Conservation (phyloP, 1,284 basidiomycete genomes). For the Ganoderma sinense region DNA sequence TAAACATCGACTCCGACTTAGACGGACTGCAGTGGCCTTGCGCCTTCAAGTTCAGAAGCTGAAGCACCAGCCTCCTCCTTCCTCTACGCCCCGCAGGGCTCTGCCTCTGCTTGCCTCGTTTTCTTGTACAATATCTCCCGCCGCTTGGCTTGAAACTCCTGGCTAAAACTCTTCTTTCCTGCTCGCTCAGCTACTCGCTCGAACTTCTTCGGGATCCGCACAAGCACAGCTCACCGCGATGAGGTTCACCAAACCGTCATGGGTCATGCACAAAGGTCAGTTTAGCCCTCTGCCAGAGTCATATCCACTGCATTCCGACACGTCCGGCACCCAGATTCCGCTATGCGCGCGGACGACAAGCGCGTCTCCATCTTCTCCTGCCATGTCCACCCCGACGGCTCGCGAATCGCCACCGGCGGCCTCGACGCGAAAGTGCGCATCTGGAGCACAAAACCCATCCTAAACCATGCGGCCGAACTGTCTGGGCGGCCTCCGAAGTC, state of each 20-base stretch:
- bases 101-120: background rate
- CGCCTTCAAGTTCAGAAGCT: background rate
- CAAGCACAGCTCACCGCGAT: slow-evolving; percentile 43
- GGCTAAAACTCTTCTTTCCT: background rate
- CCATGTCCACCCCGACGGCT: slow-evolving; percentile 95
- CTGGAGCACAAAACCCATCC: slow-evolving; percentile 95
- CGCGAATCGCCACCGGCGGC: slow-evolving; percentile 95
- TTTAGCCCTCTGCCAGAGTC: background rate
- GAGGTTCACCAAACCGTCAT: slow-evolving; percentile 81
- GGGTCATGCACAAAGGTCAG: slow-evolving; percentile 74
- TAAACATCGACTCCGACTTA: background rate
- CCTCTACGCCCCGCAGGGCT: background rate
- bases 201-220: background rate
- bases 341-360: slow-evolving; percentile 53
- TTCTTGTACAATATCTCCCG: background rate
- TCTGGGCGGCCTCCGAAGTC: slow-evolving; percentile 85
- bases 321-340: slow-evolving; percentile 28
- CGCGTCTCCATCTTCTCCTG: slow-evolving; percentile 91
- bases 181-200: background rate
- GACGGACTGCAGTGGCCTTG: background rate
- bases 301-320: background rate
- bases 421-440: slow-evolving; percentile 96
- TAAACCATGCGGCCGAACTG: slow-evolving; percentile 76
- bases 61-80: background rate
- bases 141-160: background rate